Base-by-base conservation (phyloP, 192 early-diverging fungal genomes). In the Diversispora eburnea region DNA sequence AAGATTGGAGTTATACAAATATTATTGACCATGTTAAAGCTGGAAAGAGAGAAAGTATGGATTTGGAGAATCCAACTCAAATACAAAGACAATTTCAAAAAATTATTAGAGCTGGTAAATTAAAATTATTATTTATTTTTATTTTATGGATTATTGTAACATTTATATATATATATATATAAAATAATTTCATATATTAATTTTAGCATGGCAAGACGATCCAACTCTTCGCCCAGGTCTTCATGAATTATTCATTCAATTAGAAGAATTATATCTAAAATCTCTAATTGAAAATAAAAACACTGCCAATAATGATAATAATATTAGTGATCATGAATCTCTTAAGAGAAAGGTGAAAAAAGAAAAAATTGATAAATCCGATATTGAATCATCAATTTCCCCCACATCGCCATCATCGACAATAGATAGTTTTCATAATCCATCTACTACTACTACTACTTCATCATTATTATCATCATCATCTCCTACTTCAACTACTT, bases 191-290 rank as follows among this genome's bases (percentile, higher is more conserved):
- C 15, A 5, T 58, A 33, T 22, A 22, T 12, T 59, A 8, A 3
- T 6, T 22, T 33, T 59, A 63, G 61, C 61, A 15, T 63, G 61
- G 61, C 61, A 63, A 63, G 61, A 63, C 19, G 61, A 63, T 63
- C 61, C 17, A 10, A 51, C 54, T 22, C 33, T 43, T 52, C 54
- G 33, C n/a, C 45, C 45, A 9, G 54, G 54, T 8, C 54, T 43
- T 9, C 25, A 45, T 43, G 61, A 63, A 46, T 63, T 63, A 42
- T 63, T 63, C 42, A 63, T 45, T 45, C 61, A 63, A n/a, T 43
- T 63, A 43, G 33, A 63, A 5, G 39, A 63, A 45, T 63, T 63
- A 43, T 12, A 33, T 8, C 25, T n/a, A 63, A 43, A 8, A n/a
- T n/a, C 41, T 63, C 42, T 41, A 8, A n/a, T 63, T 15, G 41